phyloP scores from a whole-genome alignment of 2,329 filamentous ascomycete genomes.

The Pseudopyricularia cyperi region DNA sequence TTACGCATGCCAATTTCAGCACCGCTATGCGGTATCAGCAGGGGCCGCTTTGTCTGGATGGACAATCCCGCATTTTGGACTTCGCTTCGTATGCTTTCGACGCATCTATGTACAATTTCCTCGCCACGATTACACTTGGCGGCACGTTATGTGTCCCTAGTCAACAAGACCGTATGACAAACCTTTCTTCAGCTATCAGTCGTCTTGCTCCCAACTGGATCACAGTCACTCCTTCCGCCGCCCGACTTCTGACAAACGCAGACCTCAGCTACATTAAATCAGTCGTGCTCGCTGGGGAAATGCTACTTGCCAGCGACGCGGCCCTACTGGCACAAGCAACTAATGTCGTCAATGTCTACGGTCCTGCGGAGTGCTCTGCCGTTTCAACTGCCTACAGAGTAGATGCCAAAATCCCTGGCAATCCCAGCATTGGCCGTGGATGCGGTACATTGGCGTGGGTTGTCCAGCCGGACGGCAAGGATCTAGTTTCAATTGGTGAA shows the following conservation, averaged over 20 bases:
- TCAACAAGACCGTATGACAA: background rate
- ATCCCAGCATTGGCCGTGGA: background rate
- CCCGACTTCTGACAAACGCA: background rate
- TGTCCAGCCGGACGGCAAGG: background rate
- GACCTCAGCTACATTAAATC: background rate
- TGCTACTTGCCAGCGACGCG: background rate
- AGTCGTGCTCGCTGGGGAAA: background rate
- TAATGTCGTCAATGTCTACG: background rate
- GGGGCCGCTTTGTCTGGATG: background rate
- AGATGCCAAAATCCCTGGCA: background rate
- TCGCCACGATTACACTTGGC: background rate
- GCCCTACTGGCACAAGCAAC: background rate
- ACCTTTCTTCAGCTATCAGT: background rate
- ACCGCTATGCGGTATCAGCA: background rate
- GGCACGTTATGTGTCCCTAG: background rate
- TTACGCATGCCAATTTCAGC: constrained; percentile 25
- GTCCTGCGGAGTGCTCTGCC: background rate
- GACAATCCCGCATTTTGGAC: constrained; percentile 12
- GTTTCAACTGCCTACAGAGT: no score
- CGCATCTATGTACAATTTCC: constrained; percentile 34
- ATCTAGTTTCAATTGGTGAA: background rate
- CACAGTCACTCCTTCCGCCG: no score
- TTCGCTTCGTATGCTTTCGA: constrained; percentile 24
- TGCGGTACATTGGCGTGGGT: background rate
- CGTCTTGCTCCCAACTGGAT: no score